Evolutionary conservation across 1,284 basidiomycete species (phyloP).

Genomic region (Malassezia caprae): DNA sequence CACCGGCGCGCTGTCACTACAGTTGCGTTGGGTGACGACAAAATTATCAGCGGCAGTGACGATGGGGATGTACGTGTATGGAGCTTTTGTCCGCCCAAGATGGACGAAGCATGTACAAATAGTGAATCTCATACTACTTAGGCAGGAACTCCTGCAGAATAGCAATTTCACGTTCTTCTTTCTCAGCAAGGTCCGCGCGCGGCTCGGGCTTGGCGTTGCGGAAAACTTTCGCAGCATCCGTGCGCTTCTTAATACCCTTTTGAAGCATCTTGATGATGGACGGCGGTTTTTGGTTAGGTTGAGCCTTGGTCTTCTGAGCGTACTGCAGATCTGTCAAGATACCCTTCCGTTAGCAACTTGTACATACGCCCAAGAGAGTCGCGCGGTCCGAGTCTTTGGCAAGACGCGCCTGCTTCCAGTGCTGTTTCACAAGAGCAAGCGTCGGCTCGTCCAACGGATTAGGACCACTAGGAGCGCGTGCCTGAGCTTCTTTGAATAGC

Average conservation of each 20-base stretch:
- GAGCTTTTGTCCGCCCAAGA: slow-evolving; percentile 23
- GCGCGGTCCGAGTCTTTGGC: slow-evolving; percentile 15
- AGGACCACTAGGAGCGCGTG: slow-evolving; percentile 1
- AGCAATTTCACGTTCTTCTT: slow-evolving; percentile 15
- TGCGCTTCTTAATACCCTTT: slow-evolving; percentile 19
- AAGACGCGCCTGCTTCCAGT: slow-evolving; percentile 18
- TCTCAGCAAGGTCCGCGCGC: slow-evolving; percentile 14
- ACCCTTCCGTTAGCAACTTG: slow-evolving; percentile 5
- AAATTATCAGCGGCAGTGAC: slow-evolving; percentile 87
- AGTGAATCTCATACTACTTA: neutral
- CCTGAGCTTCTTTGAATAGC: neutral
- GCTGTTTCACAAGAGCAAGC: slow-evolving; percentile 12
- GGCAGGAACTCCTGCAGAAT: slow-evolving; percentile 13
- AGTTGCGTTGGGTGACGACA: slow-evolving; percentile 80
- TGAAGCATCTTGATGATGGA: slow-evolving; percentile 19
- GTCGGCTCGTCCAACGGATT: slow-evolving; percentile 12
- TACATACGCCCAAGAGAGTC: slow-evolving; percentile 14
- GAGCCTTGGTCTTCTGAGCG: slow-evolving; percentile 14
- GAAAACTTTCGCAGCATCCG: slow-evolving; percentile 13
- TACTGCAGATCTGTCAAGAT: slow-evolving; percentile 19
- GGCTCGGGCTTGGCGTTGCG: slow-evolving; percentile 17
- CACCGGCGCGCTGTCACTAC: slow-evolving; percentile 90
- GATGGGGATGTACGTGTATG: slow-evolving; percentile 59
- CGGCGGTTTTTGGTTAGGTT: slow-evolving; percentile 18
- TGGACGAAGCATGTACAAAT: neutral